A percentile compares a stretch with the other conserved stretches of the same genome.
phyloP scores from a whole-genome alignment of 2,329 filamentous ascomycete genomes.

The Alternaria ethzedia region DNA sequence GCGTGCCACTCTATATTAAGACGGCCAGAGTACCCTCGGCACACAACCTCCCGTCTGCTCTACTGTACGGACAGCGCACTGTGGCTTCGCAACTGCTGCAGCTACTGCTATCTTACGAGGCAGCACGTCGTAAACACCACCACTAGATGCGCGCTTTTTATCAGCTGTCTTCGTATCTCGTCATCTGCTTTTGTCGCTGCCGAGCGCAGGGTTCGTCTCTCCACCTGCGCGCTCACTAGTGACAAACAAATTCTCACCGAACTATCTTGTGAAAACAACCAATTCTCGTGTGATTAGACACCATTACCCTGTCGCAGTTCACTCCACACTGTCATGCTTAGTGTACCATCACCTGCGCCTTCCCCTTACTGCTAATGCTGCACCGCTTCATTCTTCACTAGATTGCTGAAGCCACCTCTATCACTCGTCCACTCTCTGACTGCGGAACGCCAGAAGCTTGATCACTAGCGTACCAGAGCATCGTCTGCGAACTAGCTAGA shows the following conservation, averaged over 20 bases:
- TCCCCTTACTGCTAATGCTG: conserved; percentile 2
- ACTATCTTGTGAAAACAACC: neutral
- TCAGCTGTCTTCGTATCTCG: conserved; percentile 16
- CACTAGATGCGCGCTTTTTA: conserved; percentile 2
- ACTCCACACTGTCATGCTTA: conserved; percentile 14
- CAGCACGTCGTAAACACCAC: neutral
- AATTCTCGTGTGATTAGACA: conserved; percentile 1
- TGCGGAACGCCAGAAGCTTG: neutral
- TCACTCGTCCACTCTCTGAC: neutral
- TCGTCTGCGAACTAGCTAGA: conserved; percentile 43
- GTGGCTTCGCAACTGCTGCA: neutral
- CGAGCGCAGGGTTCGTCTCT: neutral
- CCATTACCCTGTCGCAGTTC: neutral
- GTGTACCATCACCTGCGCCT: neutral
- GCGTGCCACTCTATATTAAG: conserved; percentile 35
- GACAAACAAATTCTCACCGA: neutral
- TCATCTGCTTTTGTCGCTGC: conserved; percentile 4
- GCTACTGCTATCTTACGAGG: neutral
- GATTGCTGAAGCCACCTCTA: neutral
- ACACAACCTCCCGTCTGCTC: conserved; percentile 21
- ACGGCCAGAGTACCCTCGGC: conserved; percentile 22
- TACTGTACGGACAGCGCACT: conserved; percentile 5
- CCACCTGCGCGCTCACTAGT: conserved; percentile 1
- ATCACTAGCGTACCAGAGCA: neutral
- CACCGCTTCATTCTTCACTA: neutral